These are phyloP conservation scores for Russula vinacea DNA, from an alignment of 768 basidiomycete genomes.

Conservation along the genomic window DNA sequence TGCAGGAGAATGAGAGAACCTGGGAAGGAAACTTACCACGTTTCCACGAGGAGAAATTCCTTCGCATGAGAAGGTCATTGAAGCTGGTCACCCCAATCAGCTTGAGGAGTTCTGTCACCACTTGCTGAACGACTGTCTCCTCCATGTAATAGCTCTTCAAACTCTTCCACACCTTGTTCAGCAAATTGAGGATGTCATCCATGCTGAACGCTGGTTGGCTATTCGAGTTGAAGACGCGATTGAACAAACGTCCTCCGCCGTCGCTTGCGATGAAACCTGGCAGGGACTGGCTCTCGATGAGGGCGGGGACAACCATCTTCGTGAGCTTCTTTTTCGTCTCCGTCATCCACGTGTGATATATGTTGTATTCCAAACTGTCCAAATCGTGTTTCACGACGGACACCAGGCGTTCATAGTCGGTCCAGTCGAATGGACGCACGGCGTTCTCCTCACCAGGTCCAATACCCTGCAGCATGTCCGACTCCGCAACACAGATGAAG, in stretches of 20 bases:
- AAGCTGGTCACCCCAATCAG: conserved; percentile 95
- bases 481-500: conserved; percentile 98
- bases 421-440: conserved; percentile 93
- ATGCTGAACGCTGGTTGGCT: conserved; percentile 89
- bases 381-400: conserved; percentile 99
- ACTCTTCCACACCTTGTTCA: conserved; percentile 98
- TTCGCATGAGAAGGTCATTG: conserved; percentile 96
- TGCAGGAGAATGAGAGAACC: background rate
- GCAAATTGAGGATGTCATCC: conserved; percentile 95
- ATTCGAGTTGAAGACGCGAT: conserved; percentile 83
- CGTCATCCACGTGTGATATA: conserved; percentile 99
- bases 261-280: conserved; percentile 97
- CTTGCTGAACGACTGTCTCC: conserved; percentile 93
- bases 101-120: conserved; percentile 90
- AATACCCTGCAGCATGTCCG: conserved; percentile 96
- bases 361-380: conserved; percentile 98
- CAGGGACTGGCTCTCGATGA: conserved; percentile 95
- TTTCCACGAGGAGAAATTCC: conserved; percentile 99
- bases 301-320: conserved; percentile 99
- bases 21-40: conserved; percentile 60
- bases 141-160: conserved; percentile 99
- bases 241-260: conserved; percentile 89
- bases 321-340: conserved; percentile 94
- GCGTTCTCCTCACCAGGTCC: conserved; percentile 93
- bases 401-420: conserved; percentile 92